A percentile compares a stretch with the other conserved stretches of the same genome.
Conservation (phyloP, 2,329 filamentous ascomycete genomes). For the Neonectria magnoliae region DNA sequence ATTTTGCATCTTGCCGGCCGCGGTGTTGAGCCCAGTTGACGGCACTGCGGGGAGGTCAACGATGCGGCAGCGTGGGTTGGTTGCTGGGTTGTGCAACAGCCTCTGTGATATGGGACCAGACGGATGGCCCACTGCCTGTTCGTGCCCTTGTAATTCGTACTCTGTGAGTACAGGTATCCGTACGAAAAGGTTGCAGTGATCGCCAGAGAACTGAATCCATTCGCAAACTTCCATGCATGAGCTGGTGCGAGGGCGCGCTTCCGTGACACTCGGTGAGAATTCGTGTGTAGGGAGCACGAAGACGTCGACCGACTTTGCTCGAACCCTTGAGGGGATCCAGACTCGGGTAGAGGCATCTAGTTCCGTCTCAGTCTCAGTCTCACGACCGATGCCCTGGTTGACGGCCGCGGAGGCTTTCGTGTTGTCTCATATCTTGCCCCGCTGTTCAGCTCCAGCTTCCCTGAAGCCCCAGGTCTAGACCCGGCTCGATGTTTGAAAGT, state of each 20-base stretch:
- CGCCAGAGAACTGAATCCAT: not conserved
- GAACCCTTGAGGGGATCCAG: not conserved
- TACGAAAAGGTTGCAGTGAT: not conserved
- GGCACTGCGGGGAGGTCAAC: not conserved
- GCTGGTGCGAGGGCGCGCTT: not conserved
- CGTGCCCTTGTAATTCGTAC: not conserved
- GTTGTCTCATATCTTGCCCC: not conserved
- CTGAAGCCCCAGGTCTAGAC: not conserved
- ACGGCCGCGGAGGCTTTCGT: not conserved
- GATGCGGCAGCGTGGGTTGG: conserved; percentile 7
- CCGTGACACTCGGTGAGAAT: conserved; percentile 1
- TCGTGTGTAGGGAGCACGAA: not conserved
- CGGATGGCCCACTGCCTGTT: not conserved
- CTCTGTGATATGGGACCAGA: not conserved
- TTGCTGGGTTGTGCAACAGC: conserved; percentile 3
- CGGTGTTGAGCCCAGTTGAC: not conserved
- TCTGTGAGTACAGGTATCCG: not conserved
- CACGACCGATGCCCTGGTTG: not conserved
- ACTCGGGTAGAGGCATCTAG: not conserved
- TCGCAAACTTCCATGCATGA: not conserved
- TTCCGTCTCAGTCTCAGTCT: not conserved
- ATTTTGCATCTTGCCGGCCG: not conserved
- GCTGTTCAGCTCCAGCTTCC: not conserved
- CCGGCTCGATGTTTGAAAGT: not conserved
- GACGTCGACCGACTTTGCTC: not conserved